These are phyloP conservation scores for Aureobasidium melanogenum DNA, from an alignment of 2,329 filamentous ascomycete genomes.

Conservation along the genomic window DNA sequence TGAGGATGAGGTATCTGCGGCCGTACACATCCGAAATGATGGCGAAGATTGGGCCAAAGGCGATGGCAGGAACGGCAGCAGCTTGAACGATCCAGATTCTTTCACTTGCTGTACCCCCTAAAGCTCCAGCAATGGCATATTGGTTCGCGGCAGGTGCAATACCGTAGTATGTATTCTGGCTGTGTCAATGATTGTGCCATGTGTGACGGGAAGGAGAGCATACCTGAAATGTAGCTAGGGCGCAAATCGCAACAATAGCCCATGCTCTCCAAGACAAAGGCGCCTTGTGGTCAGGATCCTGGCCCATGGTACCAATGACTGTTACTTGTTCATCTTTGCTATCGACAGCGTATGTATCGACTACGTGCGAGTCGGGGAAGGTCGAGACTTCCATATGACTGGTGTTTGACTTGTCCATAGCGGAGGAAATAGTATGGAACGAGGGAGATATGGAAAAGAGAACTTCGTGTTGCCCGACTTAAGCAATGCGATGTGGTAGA, in stretches of 20 bases:
- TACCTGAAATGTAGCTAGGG: neutral
- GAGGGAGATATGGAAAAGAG: neutral
- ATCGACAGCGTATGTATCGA: conserved; percentile 3
- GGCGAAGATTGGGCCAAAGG: conserved; percentile 3
- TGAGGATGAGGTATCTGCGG: neutral
- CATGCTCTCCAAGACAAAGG: neutral
- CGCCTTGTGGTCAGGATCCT: neutral
- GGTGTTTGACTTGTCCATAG: neutral
- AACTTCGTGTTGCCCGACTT: too few species aligned
- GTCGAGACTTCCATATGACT: neutral
- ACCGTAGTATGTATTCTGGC: conserved; percentile 3
- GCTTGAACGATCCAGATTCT: conserved; percentile 7
- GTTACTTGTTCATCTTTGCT: conserved; percentile 4
- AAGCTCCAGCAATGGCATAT: conserved; percentile 6
- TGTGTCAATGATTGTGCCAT: neutral
- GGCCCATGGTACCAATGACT: conserved; percentile 7
- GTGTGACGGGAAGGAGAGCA: neutral
- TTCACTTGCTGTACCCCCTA: neutral
- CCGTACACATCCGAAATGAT: conserved; percentile 4
- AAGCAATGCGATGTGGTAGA: neutral
- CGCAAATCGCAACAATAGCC: neutral
- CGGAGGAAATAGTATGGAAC: neutral
- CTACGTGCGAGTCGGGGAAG: neutral
- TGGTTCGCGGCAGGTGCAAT: conserved; percentile 5
- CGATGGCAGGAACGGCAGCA: conserved; percentile 2